Evolutionary conservation across 495 filamentous ascomycete species (phyloP), one percentile per base, ranked within the genome.

Genomic region (Bombardia bombarda): DNA sequence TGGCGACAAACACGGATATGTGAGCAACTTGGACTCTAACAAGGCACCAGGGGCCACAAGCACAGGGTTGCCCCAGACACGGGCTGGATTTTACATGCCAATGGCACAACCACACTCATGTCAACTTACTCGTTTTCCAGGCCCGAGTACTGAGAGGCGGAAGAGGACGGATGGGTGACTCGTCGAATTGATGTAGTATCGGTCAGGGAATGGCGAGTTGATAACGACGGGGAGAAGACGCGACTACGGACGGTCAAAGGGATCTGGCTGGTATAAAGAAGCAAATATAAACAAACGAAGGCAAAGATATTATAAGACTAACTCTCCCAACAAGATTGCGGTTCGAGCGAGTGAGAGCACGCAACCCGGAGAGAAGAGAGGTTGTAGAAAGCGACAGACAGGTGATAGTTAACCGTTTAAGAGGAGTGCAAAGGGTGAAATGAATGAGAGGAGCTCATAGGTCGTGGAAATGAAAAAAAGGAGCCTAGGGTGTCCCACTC

Each of bases 301-400:
- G 54, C 48, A 43, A 48, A 35, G 43, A 48, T 38, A 45, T 28
- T 22, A 28, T 20, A 45, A 47, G 8, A 18, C 45, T 22, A 28
- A 50, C 39, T 26, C 21, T 25, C 23, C n/a, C 21, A 32, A 38
- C 30, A 30, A 31, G 3, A 28, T 10, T 23, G 49, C 45, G 49
- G 37, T 46, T 38, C 21, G 37, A 62, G 43, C 58, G 58, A 62
- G 51, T 44, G 58, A 45, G 36, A 53, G 53, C 49, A 55, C 50
- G 38, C 43, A 50, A 40, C 32, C 41, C 40, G 41, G 39, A 37
- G 43, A 39, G 26, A 25, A 39, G 21, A 42, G 41, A 47, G 36
- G 46, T 38, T 49, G 26, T 14, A 40, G 13, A 45, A 28, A 25
- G 36, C n/a, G 38, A 40, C 19, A 28, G 25, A 12, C 25, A 6